Evolutionary conservation across 1,139 yeast genomes (phyloP), one percentile per base, ranked within the genome.

Genomic region (Candida glucosophila): DNA sequence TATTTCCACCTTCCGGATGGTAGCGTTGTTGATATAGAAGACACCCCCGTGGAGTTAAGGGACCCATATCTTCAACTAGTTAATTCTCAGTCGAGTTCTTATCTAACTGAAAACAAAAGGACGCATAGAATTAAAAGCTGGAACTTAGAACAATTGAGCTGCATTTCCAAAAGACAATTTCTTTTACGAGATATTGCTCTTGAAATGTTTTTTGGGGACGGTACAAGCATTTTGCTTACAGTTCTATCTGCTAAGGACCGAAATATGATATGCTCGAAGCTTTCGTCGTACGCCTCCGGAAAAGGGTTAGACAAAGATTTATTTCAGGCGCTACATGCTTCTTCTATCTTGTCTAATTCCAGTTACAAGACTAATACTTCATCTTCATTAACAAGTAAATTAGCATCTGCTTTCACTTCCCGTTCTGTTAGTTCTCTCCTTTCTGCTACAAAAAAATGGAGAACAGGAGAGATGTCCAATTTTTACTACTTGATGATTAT

Each of bases 401-500:
- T 60, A 16, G 58, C 56, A 0, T 52, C 60, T 1, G 68, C 66
- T 1, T 58, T 60, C 31, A 38, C 62, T 1, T 37, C 43, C 2
- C 31, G 40, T 10, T 36, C 44, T 2, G 25, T 36, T 7, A 40
- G 42, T 20, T 56, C 49, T 23, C 54, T 63, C n/a, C 54, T 67
- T 10, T 51, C 65, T 2, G 75, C 79, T 0, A 77, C 93, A 0
- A 66, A 59, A 34, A 69, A 72, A 38, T 83, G 95, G 95, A 67
- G 60, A 36, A 56, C 52, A 29, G 93, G 94, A 1, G 76, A 76
- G 36, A 67, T 83, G 46, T 80, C 93, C 1, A 83, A 83, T 44
- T 83, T 83, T 39, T 78, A 77, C 43, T 83, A 83, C 41, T 54
- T 83, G 38, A 78, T 82, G 74, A 65, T 79, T 12, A 57, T 83